Evolutionary conservation across 352 stramenopile genomes (phyloP), one percentile per base, ranked within the genome.

Genomic region (Pythium inflatum): DNA sequence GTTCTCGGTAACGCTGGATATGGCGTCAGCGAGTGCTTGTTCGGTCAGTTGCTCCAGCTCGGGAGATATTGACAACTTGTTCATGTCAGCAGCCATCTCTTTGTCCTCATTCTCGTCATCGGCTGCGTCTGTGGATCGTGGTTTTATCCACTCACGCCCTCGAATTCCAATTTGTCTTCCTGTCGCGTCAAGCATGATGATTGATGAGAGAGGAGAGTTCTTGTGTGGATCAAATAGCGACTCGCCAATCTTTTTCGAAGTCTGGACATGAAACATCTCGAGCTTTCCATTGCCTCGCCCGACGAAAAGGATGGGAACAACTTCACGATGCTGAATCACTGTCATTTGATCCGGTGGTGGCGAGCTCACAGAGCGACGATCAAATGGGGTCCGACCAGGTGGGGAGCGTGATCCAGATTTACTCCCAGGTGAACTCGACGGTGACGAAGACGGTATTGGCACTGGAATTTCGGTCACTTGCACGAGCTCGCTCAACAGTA

Each of bases 251-350:
- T 92, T 92, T 51, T 69, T 84, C 9, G 81, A 79, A 4, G 85
- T 82, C 22, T 90, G 77, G 2, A 92, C 60, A 60, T 94, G 82
- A 45, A 85, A 94, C 78, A 92, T 86, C 62, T 94, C 83, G 27
- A 92, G 36, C 59, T 88, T 87, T 0, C 85, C 82, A 16, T 80
- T 88, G 6, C 83, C 82, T 40, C 87, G 81, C 13, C 87, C 87
- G 24, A 92, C 78, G 67, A 91, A 92, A 4, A 94, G 71, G 2
- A 91, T 74, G 25, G 76, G 81, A 13, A 91, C 75, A 36, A 85
- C 76, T 69, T 89, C 81, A 38, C 71, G 78, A 53, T 88, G 76
- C 40, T 83, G 73, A 12, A 74, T 76, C 25, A 77, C 31, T 27
- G 62, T 71, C 20, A 66, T 33, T 22, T 54, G 54, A 28, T 76